Evolutionary conservation across 345 rosid genomes (phyloP), one percentile per base, ranked within the genome.

Genomic region (Firmiana major): DNA sequence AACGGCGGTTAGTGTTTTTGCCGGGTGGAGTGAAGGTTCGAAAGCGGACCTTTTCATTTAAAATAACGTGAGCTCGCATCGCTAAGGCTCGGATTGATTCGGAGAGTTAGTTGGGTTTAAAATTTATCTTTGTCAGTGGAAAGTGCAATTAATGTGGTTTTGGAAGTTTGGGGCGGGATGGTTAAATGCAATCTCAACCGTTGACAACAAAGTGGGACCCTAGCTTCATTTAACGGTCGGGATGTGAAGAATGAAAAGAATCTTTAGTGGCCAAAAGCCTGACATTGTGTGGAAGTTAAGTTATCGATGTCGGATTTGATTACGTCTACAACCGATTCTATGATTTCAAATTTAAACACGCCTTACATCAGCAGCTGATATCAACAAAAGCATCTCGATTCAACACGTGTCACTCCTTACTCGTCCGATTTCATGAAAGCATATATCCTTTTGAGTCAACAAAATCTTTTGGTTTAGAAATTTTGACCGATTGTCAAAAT

Each of bases 281-380:
- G 87, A 79, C 85, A 83, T 83, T 78, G 84, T 87, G 89, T 78
- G 84, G 81, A 79, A 55, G 45, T 53, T 79, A 84, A 83, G 87
- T 72, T 78, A 68, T 67, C 74, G 77, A 67, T 80, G 84, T 86
- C 82, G 80, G 79, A 81, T 83, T 15, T 71, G 34, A 21, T 64
- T 55, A 71, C 69, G 79, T 76, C 74, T 40, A 79, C 75, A 65
- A 60, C 24, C 49, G 63, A 42, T 26, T 10, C 59, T 49, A 68
- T 31, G 12, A 22, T 49, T 40, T 40, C 3, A 4, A 65, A 9
- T 3, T n/a, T n/a, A 40, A 11, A 31, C 70, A 38, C 70, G 7
- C 31, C 17, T 12, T 21, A 40, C 51, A 65, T 65, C 49, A 42
- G 71, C 31, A 65, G 26, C 28, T 10, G 71, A 40, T 65, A 65